Conservation (phyloP, 2,329 filamentous ascomycete species). For the Aspergillus nomiae region DNA sequence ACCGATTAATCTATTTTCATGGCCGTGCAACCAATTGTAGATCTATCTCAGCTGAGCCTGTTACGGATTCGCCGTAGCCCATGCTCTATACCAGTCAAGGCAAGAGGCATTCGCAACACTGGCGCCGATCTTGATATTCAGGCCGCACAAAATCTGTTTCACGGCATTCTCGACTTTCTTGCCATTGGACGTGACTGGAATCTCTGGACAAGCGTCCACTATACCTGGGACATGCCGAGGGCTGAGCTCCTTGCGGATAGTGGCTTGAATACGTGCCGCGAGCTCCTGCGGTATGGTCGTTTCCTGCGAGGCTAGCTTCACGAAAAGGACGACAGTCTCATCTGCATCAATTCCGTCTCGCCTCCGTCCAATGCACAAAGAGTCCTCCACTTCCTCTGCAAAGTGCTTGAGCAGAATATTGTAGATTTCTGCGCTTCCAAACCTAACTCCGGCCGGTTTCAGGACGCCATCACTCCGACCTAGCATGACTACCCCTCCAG, state of each 20-base stretch:
- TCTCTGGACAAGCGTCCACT: constrained; percentile 79
- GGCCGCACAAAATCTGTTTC: constrained; percentile 90
- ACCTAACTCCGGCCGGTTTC: constrained; percentile 88
- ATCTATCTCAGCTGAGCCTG: not conserved
- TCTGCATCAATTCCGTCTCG: constrained; percentile 70
- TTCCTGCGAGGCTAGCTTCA: constrained; percentile 64
- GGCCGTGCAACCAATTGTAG: not conserved
- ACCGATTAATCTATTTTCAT: not conserved
- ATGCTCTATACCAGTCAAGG: constrained; percentile 82
- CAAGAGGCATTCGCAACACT: constrained; percentile 92
- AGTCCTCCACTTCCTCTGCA: constrained; percentile 74
- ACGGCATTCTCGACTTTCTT: constrained; percentile 98
- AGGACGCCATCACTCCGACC: constrained; percentile 90
- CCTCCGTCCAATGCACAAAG: constrained; percentile 80
- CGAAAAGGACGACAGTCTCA: constrained; percentile 85
- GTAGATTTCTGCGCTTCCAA: constrained; percentile 94
- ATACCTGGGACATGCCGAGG: constrained; percentile 86
- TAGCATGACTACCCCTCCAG: constrained; percentile 83
- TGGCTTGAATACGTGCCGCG: constrained; percentile 63
- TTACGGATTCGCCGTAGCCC: constrained; percentile 62
- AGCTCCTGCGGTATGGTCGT: constrained; percentile 61
- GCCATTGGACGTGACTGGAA: constrained; percentile 89
- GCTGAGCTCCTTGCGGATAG: constrained; percentile 76
- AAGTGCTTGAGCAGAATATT: constrained; percentile 89
- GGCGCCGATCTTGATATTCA: constrained; percentile 83